Evolutionary conservation across 2,329 filamentous ascomycete genomes (phyloP).

Genomic region (Aspergillus bombycis): DNA sequence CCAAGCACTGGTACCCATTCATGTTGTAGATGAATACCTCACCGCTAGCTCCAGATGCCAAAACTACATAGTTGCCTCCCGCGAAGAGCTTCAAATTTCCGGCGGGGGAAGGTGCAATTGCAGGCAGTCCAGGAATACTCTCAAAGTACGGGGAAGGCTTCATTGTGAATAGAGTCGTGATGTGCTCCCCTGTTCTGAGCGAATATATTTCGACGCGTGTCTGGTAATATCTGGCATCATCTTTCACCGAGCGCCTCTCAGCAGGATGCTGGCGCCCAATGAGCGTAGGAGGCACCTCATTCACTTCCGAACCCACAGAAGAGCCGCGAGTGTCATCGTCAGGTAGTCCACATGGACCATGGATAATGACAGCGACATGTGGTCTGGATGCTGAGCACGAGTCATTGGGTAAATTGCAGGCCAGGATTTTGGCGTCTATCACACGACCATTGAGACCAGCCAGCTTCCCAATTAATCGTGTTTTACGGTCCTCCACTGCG

Average conservation of each 20-base stretch:
- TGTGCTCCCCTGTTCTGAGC: constrained; percentile 69
- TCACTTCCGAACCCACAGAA: constrained; percentile 38
- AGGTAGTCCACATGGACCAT: constrained; percentile 69
- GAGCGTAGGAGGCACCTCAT: constrained; percentile 36
- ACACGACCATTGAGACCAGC: constrained; percentile 80
- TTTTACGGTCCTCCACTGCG: constrained; percentile 69
- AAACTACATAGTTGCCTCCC: constrained; percentile 69
- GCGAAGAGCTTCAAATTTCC: constrained; percentile 76
- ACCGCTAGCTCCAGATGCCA: constrained; percentile 81
- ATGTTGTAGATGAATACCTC: constrained; percentile 79
- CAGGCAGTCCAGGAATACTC: constrained; percentile 62
- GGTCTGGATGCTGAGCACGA: constrained; percentile 63
- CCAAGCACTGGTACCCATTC: constrained; percentile 66
- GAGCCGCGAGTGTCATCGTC: constrained; percentile 40
- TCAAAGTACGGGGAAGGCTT: constrained; percentile 62
- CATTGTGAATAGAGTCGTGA: constrained; percentile 76
- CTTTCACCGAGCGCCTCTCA: constrained; percentile 28
- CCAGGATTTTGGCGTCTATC: constrained; percentile 78
- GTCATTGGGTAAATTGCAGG: constrained; percentile 64
- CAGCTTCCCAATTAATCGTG: constrained; percentile 70
- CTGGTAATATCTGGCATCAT: constrained; percentile 62
- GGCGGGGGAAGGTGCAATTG: constrained; percentile 68
- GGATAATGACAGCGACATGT: constrained; percentile 76
- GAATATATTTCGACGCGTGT: constrained; percentile 91
- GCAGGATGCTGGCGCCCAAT: constrained; percentile 25